Evolutionary conservation across 2,329 filamentous ascomycete species (phyloP), one percentile per base, ranked within the genome.

Genomic region (Acephala macrosclerotiorum): DNA sequence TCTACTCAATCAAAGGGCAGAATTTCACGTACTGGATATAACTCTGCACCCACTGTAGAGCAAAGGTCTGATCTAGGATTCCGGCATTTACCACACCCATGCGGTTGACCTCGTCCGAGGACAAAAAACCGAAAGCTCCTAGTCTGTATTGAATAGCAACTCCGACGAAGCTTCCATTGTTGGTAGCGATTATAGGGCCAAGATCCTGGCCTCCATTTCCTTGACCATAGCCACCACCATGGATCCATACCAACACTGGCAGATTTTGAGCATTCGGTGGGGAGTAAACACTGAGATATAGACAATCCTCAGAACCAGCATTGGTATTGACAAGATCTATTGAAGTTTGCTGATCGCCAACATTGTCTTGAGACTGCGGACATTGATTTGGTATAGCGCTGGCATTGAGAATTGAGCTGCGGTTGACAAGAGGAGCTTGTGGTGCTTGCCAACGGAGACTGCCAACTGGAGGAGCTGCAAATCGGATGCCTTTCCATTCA

Each of bases 1-100:
- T n/a, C n/a, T n/a, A n/a, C n/a, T n/a, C n/a, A n/a, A n/a, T n/a
- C n/a, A n/a, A n/a, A n/a, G n/a, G n/a, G n/a, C n/a, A n/a, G n/a
- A n/a, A n/a, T n/a, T n/a, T n/a, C n/a, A n/a, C n/a, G n/a, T n/a
- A n/a, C n/a, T 81, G 76, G 58, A 86, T 85, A 66, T 85, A 76
- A 47, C 81, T 74, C 61, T 84, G 80, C 2, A 87, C 81, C 86
- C 86, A 89, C 68, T 86, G 77, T 16, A 89, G 76, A 36, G 84
- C 84, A 38, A 85, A 78, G 5, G 82, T 79, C 70, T 87, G 85
- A 66, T 88, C 85, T 62, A 81, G 77, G 0, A 86, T 74, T 2
- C 80, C 84, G 11, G 80, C 80, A 70, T 87, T 87, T 2, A 80
- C 75, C 9, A 77, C 77, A 8, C 81, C 83, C 63, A 80, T 76